Conservation (phyloP, 345 rosid species). For the Populus alba region DNA sequence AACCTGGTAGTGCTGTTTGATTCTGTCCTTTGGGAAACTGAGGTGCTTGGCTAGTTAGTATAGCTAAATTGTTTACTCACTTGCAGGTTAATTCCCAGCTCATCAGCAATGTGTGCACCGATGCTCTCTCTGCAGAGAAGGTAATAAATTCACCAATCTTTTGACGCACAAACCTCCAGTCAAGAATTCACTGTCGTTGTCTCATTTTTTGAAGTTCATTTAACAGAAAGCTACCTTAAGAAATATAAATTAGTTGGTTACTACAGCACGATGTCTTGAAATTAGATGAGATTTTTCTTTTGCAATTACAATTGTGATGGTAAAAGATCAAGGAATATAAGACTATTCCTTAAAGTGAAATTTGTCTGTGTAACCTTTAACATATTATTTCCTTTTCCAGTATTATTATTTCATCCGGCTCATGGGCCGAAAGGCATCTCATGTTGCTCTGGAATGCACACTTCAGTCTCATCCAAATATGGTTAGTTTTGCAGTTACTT, state of each 20-base stretch:
- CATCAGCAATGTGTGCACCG: conserved; percentile 94
- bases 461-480: conserved; percentile 98
- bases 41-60: not conserved
- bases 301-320: not conserved
- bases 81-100: conserved; percentile 94
- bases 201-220: conserved; percentile 6
- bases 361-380: not conserved
- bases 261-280: too few relatives aligned
- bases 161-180: too few relatives aligned
- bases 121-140: conserved; percentile 99
- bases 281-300: not conserved
- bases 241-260: not conserved
- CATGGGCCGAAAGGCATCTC: conserved; percentile 96
- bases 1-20: not conserved
- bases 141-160: conserved; percentile 25
- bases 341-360: not conserved
- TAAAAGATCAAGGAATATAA: not conserved
- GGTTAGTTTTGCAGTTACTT: conserved; percentile 42
- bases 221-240: not conserved
- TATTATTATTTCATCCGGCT: conserved; percentile 96
- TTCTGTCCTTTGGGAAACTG: not conserved
- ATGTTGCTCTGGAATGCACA: conserved; percentile 95
- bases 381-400: conserved; percentile 38
- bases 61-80: not conserved
- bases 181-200: not conserved